Base-by-base conservation (phyloP, 345 rosid species). In the Dimocarpus longan region DNA sequence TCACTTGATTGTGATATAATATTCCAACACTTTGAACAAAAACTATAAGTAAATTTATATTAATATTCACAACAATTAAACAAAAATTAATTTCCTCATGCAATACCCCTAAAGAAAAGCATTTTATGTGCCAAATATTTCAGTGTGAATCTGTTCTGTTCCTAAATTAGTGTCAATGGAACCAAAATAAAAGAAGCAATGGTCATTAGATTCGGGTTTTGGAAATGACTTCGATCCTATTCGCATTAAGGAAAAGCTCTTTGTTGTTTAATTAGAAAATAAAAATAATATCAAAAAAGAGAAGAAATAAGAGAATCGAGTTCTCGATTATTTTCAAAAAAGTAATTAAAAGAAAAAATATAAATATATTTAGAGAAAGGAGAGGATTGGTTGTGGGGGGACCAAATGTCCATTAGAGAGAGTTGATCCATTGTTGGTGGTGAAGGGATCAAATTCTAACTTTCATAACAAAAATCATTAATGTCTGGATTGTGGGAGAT, bases 371-470 rank as follows among this genome's bases (percentile, higher is more conserved):
- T 48, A 28, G 52, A 42, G 42, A n/a, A 21, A 13, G 70, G 74
- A 54, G 59, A n/a, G 15, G 56, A 19, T 21, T 21, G 10, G 10
- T 19, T 60, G 65, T 60, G 26, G 77, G 83, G 87, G 88, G 84
- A 80, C 88, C 87, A 80, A 78, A 72, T 64, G 42, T 67, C 87
- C 89, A 84, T 72, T 76, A 54, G 26, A 71, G 70, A 54, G 75
- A 46, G 65, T 60, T 60, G 65, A 60, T n/a, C 28, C 44, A 66
- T 6, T 80, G 78, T 83, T 73, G 80, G 64, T 66, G 32, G n/a
- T 60, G 66, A 84, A 76, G 88, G 88, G 85, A 86, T 84, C 80
- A 37, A 68, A 78, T 85, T 84, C 83, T 60, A 60, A 60, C 65
- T 79, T 79, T 74, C 85, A 39, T 32, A 79, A 43, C 74, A 73